A percentile compares a stretch with the other conserved stretches of the same genome.
These are phyloP conservation scores for Solanum virginianum DNA, from an alignment of 257 asterid species.

Conservation along the genomic window DNA sequence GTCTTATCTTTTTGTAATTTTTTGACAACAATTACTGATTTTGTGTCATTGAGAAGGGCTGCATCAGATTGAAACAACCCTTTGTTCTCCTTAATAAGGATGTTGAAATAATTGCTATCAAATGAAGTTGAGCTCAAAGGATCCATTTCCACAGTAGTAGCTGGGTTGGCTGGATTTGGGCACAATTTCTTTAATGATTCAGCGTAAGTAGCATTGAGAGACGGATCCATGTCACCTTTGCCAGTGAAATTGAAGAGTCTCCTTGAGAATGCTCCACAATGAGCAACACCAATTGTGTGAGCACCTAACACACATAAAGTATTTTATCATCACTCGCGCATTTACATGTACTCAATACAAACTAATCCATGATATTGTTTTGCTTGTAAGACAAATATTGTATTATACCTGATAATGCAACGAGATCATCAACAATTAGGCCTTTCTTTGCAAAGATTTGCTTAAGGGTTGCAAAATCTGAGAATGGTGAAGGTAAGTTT, in stretches of 20 bases:
- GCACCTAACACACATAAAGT: not conserved
- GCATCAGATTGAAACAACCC: constrained; percentile 48
- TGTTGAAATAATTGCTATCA: constrained; percentile 23
- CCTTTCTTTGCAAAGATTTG: constrained; percentile 16
- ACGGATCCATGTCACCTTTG: constrained; percentile 11
- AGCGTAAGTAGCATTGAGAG: constrained; percentile 8
- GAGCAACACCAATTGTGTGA: constrained; percentile 20
- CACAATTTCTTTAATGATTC: constrained; percentile 6
- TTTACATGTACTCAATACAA: no score
- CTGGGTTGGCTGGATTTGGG: constrained; percentile 18
- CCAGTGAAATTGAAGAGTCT: constrained; percentile 22
- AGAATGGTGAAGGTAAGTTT: constrained; percentile 29
- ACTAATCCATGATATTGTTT: no score
- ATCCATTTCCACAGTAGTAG: constrained; percentile 34
- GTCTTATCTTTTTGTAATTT: not conserved
- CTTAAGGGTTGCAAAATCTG: constrained; percentile 26
- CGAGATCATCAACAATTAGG: constrained; percentile 36
- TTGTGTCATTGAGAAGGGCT: constrained; percentile 21
- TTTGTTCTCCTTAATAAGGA: constrained; percentile 6
- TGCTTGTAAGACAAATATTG: no score
- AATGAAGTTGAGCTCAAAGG: constrained; percentile 28
- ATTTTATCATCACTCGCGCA: no score
- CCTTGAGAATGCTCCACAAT: constrained; percentile 6
- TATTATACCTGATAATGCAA: constrained; percentile 33
- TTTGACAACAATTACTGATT: constrained; percentile 6